Conservation (phyloP, 208 protist genomes). For the Trypanosoma conorhini region DNA sequence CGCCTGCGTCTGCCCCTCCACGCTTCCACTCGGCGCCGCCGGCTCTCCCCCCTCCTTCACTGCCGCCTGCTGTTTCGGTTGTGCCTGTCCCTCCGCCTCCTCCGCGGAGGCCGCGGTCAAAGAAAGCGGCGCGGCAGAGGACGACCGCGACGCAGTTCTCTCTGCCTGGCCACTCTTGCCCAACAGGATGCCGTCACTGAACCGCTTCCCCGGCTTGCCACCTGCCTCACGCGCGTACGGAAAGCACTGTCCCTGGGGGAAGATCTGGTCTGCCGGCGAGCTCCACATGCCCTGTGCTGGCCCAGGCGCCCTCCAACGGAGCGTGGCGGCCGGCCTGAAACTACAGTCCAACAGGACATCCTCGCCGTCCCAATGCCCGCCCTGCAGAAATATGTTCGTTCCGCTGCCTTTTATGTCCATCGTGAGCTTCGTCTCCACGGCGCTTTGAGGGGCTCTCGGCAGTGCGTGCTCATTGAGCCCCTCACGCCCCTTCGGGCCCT, state of each 20-base stretch:
- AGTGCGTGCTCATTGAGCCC: not conserved
- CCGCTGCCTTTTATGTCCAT: not conserved
- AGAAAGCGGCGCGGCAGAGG: no score
- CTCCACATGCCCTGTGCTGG: constrained; percentile 3
- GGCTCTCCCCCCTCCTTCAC: not conserved
- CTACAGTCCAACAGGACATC: not conserved
- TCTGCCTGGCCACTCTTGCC: not conserved
- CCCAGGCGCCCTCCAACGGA: not conserved
- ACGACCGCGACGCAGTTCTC: not conserved
- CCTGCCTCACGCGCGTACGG: not conserved
- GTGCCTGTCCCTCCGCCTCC: not conserved
- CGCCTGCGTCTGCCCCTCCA: not conserved
- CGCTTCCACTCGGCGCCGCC: not conserved
- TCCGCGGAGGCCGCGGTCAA: not conserved
- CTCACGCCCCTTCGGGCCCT: not conserved
- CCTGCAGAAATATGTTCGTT: not conserved
- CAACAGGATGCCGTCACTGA: constrained; percentile 1
- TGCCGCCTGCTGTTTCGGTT: not conserved
- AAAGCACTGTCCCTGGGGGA: not conserved
- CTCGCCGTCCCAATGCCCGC: not conserved
- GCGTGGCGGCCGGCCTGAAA: not conserved
- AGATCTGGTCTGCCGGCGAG: not conserved
- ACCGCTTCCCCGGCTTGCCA: not conserved
- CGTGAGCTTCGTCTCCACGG: not conserved
- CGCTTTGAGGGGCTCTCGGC: not conserved